A percentile compares a stretch with the other conserved stretches of the same genome.
phyloP scores from a whole-genome alignment of 2,329 filamentous ascomycete species.

The Fusarium denticulatum region DNA sequence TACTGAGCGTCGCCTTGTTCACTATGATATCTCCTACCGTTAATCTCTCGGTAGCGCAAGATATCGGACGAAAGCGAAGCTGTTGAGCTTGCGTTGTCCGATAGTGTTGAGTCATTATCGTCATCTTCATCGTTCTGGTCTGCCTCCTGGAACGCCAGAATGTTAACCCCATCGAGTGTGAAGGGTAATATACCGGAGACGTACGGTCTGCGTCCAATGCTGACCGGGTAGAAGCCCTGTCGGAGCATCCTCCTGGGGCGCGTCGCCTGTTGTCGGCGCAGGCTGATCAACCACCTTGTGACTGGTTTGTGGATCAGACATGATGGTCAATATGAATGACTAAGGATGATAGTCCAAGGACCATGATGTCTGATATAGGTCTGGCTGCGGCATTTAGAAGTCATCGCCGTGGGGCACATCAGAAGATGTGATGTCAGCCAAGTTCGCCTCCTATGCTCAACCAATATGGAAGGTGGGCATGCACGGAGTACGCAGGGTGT shows the following conservation, averaged over 20 bases:
- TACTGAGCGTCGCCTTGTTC: conserved; percentile 3
- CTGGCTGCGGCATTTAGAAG: background rate
- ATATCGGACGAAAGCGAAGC: conserved; percentile 2
- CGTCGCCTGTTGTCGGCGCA: fast-evolving
- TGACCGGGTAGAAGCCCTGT: background rate
- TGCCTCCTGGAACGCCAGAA: background rate
- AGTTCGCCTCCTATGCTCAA: background rate
- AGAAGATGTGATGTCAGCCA: background rate
- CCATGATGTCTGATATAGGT: fast-evolving
- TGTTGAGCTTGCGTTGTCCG: conserved; percentile 1
- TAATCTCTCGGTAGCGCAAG: conserved; percentile 1
- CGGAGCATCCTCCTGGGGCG: background rate
- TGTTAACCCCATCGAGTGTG: background rate
- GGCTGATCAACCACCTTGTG: background rate
- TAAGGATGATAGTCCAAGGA: background rate
- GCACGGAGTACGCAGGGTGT: too few species aligned
- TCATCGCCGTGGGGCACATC: background rate
- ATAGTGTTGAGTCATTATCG: background rate
- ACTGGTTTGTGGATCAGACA: background rate
- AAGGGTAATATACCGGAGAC: too few species aligned
- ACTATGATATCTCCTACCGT: conserved; percentile 3
- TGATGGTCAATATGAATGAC: background rate
- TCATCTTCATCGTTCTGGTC: background rate
- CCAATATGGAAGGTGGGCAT: background rate
- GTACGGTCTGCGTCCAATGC: background rate